Conservation (phyloP, 2,329 filamentous ascomycete species). For the Colletotrichum graminicola region DNA sequence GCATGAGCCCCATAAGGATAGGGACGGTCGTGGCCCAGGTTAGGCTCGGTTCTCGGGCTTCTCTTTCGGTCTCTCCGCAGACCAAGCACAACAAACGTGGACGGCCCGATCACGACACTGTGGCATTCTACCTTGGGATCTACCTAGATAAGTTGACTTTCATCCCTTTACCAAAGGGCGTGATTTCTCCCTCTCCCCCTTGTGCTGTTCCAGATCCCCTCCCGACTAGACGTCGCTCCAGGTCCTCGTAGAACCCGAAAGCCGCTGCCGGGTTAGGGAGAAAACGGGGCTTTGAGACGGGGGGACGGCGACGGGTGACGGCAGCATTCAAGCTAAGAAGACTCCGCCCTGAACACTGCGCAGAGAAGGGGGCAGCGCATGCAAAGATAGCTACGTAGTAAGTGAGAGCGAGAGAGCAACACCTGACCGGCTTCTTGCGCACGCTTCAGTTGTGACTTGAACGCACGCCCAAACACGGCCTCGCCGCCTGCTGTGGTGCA, state of each 20-base stretch:
- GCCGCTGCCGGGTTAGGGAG: conserved; percentile 20
- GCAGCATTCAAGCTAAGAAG: too few species aligned
- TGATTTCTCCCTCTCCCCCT: conserved; percentile 3
- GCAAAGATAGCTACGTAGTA: background rate
- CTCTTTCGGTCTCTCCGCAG: conserved; percentile 12
- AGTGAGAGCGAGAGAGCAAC: background rate
- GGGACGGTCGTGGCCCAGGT: background rate
- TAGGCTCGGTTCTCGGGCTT: conserved; percentile 7
- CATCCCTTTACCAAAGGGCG: background rate
- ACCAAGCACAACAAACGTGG: background rate
- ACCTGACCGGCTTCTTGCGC: conserved; percentile 6
- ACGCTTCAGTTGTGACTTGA: conserved; percentile 36
- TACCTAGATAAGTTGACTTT: background rate
- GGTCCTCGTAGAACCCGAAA: conserved; percentile 34
- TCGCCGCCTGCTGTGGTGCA: conserved; percentile 5
- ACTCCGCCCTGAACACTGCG: too few species aligned
- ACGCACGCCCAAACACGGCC: conserved; percentile 10
- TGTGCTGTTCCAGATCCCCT: conserved; percentile 20
- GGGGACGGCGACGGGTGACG: background rate
- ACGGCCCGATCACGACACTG: background rate
- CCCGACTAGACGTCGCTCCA: conserved; percentile 16
- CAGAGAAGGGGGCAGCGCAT: too few species aligned
- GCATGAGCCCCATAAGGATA: conserved; percentile 2
- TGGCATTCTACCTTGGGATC: background rate
- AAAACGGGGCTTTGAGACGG: conserved; percentile 6